phyloP scores from a whole-genome alignment of 805 yeast genomes.

The Cyberlindnera petersonii region DNA sequence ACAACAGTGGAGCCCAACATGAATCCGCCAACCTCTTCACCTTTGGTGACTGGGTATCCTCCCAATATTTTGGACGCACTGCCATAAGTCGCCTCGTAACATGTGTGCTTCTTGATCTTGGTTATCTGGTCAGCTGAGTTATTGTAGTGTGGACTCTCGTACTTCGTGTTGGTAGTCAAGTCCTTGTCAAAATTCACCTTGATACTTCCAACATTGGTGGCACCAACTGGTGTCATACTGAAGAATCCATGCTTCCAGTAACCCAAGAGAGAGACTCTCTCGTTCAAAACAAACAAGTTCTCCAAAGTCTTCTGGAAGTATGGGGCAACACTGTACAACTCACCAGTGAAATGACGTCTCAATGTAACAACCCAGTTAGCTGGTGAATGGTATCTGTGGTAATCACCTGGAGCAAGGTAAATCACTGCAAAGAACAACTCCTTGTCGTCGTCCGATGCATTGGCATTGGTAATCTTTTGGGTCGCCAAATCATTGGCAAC shows the following conservation, averaged over 20 bases:
- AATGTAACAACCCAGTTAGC: constrained; percentile 91
- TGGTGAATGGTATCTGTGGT: constrained; percentile 96
- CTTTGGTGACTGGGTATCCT: constrained; percentile 86
- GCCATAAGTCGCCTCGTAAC: constrained; percentile 90
- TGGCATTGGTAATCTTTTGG: constrained; percentile 16
- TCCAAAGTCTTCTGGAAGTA: constrained; percentile 85
- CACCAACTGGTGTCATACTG: constrained; percentile 99
- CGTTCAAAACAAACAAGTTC: constrained; percentile 86
- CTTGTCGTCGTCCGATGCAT: constrained; percentile 47
- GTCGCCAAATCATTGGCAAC: constrained; percentile 31
- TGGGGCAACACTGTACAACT: constrained; percentile 93
- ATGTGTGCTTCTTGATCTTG: constrained; percentile 65
- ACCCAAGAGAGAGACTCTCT: constrained; percentile 91
- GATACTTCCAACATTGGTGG: constrained; percentile 96
- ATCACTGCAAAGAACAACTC: constrained; percentile 84
- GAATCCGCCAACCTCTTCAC: constrained; percentile 97
- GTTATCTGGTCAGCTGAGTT: constrained; percentile 24
- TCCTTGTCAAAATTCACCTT: constrained; percentile 88
- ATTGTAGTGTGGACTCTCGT: constrained; percentile 40
- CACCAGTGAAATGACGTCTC: constrained; percentile 95
- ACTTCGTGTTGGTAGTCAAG: constrained; percentile 74
- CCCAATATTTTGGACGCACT: constrained; percentile 72
- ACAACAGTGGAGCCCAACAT: constrained; percentile 96
- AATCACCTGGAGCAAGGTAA: constrained; percentile 96
- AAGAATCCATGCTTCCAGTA: constrained; percentile 97